Evolutionary conservation across 2,329 filamentous ascomycete species (phyloP).

Genomic region (Nemania serpens): DNA sequence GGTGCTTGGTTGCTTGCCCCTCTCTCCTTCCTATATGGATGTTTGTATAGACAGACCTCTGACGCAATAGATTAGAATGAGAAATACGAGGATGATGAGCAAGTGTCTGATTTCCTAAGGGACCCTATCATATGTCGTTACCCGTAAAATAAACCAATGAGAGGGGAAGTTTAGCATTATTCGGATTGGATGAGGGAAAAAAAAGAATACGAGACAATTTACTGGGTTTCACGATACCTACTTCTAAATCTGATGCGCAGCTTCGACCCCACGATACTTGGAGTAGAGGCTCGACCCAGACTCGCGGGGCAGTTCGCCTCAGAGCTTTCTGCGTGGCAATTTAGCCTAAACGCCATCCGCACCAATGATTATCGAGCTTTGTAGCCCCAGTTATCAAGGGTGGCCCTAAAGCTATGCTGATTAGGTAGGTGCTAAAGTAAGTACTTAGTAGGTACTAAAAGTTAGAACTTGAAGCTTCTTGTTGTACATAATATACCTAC

Average conservation of each 20-base stretch:
- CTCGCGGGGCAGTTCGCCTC: conserved; percentile 25
- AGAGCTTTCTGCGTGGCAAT: conserved; percentile 12
- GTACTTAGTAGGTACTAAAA: too few species aligned
- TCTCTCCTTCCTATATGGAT: not conserved
- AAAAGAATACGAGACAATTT: not conserved
- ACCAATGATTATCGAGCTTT: conserved; percentile 18
- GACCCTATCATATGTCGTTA: conserved; percentile 7
- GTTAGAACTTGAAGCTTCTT: too few species aligned
- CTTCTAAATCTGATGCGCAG: not conserved
- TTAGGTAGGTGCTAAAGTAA: too few species aligned
- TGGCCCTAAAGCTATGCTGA: too few species aligned
- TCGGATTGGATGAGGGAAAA: not conserved
- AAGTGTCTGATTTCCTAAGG: not conserved
- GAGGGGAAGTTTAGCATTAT: conserved; percentile 10
- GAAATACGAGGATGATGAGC: not conserved
- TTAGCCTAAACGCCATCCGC: conserved; percentile 28
- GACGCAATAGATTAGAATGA: not conserved
- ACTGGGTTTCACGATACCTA: conserved; percentile 16
- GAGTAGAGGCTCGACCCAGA: conserved; percentile 10
- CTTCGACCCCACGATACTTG: conserved; percentile 19
- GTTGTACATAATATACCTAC: not conserved
- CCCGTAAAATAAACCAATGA: not conserved
- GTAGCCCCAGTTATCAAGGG: not conserved
- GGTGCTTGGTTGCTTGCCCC: not conserved
- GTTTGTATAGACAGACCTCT: conserved; percentile 1